Evolutionary conservation across 169 alveolate species (phyloP).

Genomic region (Besnoitia besnoiti): DNA sequence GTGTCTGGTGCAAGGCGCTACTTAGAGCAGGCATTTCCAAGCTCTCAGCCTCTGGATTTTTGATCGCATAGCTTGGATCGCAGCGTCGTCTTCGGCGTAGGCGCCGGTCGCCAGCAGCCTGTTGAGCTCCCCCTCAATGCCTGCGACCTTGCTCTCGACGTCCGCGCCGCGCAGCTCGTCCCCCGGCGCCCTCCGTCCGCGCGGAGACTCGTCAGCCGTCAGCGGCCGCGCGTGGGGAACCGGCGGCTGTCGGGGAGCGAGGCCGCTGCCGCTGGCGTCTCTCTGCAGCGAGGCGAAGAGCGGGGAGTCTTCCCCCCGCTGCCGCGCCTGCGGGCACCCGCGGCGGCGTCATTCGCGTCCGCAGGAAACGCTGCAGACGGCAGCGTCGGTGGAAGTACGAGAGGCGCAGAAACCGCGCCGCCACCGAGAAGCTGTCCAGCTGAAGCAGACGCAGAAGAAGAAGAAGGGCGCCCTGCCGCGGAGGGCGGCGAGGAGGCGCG

Average conservation of each 20-base stretch:
- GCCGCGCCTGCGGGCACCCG: background rate
- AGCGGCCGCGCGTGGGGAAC: conserved; percentile 4
- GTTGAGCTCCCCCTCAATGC: background rate
- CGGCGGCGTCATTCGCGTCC: background rate
- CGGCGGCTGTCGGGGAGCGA: background rate
- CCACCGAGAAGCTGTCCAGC: background rate
- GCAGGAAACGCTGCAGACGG: background rate
- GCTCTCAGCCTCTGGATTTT: background rate
- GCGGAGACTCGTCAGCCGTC: background rate
- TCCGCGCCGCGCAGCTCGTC: background rate
- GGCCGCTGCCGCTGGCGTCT: background rate
- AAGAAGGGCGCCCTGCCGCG: background rate
- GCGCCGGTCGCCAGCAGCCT: background rate
- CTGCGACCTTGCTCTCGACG: background rate
- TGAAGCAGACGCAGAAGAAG: background rate
- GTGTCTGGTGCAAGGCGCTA: background rate
- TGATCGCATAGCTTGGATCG: background rate
- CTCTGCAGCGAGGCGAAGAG: background rate
- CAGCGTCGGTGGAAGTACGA: no score
- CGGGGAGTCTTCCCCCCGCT: background rate
- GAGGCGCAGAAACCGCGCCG: background rate
- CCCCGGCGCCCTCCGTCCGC: background rate
- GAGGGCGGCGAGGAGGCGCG: background rate
- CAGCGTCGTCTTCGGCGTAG: background rate
- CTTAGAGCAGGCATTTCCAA: background rate